Evolutionary conservation across 176 grass and related monocot genomes (phyloP).

Genomic region (Tillandsia leiboldiana): DNA sequence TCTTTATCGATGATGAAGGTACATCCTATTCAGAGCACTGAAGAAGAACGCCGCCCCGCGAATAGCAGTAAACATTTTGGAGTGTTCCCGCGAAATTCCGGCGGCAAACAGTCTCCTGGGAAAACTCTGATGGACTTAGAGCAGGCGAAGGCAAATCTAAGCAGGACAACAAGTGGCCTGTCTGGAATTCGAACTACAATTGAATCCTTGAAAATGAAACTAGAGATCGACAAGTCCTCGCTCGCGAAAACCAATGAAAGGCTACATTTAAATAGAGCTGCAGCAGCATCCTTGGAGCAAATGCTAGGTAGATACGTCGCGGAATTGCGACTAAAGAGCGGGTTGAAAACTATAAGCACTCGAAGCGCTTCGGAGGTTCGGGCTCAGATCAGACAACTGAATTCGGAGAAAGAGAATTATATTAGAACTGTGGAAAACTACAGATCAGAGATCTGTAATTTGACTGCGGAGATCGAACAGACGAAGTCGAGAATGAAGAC

Average conservation of each 20-base stretch:
- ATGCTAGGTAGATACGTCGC: slow-evolving; percentile 38
- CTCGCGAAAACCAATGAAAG: slow-evolving; percentile 65
- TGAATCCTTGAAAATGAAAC: slow-evolving; percentile 41
- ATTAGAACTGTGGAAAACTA: slow-evolving; percentile 39
- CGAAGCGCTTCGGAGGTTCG: slow-evolving; percentile 44
- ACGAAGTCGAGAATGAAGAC: slow-evolving; percentile 64
- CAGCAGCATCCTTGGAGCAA: slow-evolving; percentile 40
- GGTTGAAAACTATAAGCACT: slow-evolving; percentile 14
- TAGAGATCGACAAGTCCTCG: slow-evolving; percentile 56
- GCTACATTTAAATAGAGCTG: slow-evolving; percentile 34
- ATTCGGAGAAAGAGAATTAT: slow-evolving; percentile 51
- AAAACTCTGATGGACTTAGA: slow-evolving; percentile 66
- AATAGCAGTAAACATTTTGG: slow-evolving; percentile 7
- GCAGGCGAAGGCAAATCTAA: slow-evolving; percentile 75
- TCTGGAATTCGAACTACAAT: slow-evolving; percentile 11
- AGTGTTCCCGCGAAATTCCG: slow-evolving; percentile 21
- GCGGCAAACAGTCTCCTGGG: slow-evolving; percentile 30
- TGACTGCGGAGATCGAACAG: slow-evolving; percentile 65
- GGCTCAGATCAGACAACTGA: slow-evolving; percentile 49
- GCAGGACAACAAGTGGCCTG: slow-evolving; percentile 32
- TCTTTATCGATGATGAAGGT: neutral
- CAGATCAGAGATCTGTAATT: slow-evolving; percentile 34
- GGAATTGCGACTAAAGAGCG: slow-evolving; percentile 33
- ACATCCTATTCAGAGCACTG: slow-evolving; percentile 17
- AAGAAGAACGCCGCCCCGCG: slow-evolving; percentile 16